Base-by-base conservation (phyloP, 1,284 basidiomycete species). In the Marasmius fiardii region DNA sequence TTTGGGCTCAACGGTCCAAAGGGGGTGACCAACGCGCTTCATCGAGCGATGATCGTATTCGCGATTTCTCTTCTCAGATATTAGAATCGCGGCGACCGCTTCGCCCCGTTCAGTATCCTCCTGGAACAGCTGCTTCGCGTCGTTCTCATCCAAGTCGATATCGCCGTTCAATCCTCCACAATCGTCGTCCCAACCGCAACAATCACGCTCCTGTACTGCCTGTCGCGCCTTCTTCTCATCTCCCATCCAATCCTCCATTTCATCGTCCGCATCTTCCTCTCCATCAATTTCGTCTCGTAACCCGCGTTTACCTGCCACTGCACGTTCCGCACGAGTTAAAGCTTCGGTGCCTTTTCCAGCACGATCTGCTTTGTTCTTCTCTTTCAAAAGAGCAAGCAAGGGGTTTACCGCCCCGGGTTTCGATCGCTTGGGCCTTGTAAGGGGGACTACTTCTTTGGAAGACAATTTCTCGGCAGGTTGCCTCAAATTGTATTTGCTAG, bases 361-460 rank as follows among this genome's bases (percentile, higher is more conserved):
- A 56, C 73, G 72, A 20, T 80, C 73, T 20, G 74, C 74, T 6
- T 65, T 58, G 24, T 67, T 68, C 62, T 83, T 83, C 64, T 86
- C 83, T 56, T 73, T 78, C 28, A 86, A 65, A 47, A 86, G 71
- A 2, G 70, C 72, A 43, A 75, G 76, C 28, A 89, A 70, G 4
- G 86, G 86, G 59, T 84, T 77, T 52, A 14, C n/a, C 4, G 37
- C 14, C 23, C 6, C n/a, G 16, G 18, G n/a, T 43, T 31, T 34
- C n/a, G 18, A 51, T 51, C n/a, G 39, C 43, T 37, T 39, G 33
- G 41, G 10, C 26, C 52, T 14, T 53, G 55, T 35, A 52, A 54
- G 12, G 55, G 58, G 39, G 58, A 45, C n/a, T 48, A 53, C 5
- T 55, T 51, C 44, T 53, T 44, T 24, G 51, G 58, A n/a, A 52